Base-by-base conservation (phyloP, 805 yeast genomes). In the Nakazawaea ambrosiae region DNA sequence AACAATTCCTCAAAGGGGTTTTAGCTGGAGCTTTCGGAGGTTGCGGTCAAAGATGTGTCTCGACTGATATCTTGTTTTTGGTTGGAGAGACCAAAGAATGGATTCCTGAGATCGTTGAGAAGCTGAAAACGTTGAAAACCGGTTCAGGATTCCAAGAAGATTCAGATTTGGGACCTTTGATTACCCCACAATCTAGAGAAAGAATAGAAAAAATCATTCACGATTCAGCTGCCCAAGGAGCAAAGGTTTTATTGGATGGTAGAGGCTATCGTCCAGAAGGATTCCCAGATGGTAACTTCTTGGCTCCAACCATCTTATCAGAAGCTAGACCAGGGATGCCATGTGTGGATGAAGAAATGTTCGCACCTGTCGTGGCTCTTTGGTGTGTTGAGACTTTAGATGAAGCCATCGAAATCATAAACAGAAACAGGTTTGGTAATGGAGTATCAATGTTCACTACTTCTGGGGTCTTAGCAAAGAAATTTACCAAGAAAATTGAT, bases 21-120 rank as follows among this genome's bases (percentile, higher is more conserved):
- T 76, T 68, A 43, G 82, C 86, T 35, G 87, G 88, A 37, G 86
- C 88, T 18, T 81, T 81, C 57, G 87, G 88, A 24, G 88, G 89
- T 36, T 87, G 88, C 15, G 90, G 89, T 46, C 90, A 81, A 67
- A 75, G 88, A 55, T 81, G 90, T 62, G 77, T 81, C 82, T 85
- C 87, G 10, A 75, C 82, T 34, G 77, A 82, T 23, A 82, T 78
- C 31, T 65, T 82, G 43, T 84, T 81, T 38, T 73, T 85, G 14
- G 86, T 82, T 19, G 88, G 88, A 30, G 66, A 68, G 44, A 68
- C 83, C 44, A 68, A 68, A 53, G 71, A 69, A 45, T 80, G 86
- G 84, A 60, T 81, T 37, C 51, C 63, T 31, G 88, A 79, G 34
- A 66, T 81, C 34, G 73, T 74, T 23, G 67, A 57, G 38, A 71